phyloP scores from a whole-genome alignment of 2,329 filamentous ascomycete species.

The Colletotrichum viniferum region DNA sequence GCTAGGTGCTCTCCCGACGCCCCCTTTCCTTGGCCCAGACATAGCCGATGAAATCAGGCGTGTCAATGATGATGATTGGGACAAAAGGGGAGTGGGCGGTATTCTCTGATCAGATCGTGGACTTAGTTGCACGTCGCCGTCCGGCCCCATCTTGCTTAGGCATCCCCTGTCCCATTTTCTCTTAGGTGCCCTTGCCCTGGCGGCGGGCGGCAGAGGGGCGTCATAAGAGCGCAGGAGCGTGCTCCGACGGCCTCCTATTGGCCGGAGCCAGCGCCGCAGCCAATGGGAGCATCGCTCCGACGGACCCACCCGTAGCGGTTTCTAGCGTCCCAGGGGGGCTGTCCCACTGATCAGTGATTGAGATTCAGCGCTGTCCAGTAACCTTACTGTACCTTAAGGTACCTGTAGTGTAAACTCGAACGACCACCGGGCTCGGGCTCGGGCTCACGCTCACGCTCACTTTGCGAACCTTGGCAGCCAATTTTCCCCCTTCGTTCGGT shows the following conservation, averaged over 20 bases:
- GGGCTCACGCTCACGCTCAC: too few relatives aligned
- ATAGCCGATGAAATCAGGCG: not conserved
- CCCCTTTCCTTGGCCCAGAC: not conserved
- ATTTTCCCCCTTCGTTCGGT: not conserved
- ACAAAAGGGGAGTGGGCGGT: not conserved
- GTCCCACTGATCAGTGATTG: constrained; percentile 4
- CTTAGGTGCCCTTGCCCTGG: not conserved
- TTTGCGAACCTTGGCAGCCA: not conserved
- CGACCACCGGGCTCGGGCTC: not conserved
- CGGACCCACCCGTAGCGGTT: not conserved
- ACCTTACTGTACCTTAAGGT: too few relatives aligned
- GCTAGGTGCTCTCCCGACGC: not conserved
- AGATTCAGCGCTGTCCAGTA: not conserved
- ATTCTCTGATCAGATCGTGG: not conserved
- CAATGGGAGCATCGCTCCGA: not conserved
- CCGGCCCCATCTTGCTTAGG: not conserved
- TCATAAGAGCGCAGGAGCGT: not conserved
- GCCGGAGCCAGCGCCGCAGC: not conserved
- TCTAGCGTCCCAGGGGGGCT: not conserved
- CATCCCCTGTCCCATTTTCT: not conserved
- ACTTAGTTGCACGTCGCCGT: not conserved
- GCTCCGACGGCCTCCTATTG: constrained; percentile 16
- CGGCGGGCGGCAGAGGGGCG: not conserved
- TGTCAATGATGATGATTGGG: not conserved
- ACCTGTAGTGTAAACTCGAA: not conserved